phyloP scores from a whole-genome alignment of 2,329 filamentous ascomycete genomes.

The Penicillium frequentans region DNA sequence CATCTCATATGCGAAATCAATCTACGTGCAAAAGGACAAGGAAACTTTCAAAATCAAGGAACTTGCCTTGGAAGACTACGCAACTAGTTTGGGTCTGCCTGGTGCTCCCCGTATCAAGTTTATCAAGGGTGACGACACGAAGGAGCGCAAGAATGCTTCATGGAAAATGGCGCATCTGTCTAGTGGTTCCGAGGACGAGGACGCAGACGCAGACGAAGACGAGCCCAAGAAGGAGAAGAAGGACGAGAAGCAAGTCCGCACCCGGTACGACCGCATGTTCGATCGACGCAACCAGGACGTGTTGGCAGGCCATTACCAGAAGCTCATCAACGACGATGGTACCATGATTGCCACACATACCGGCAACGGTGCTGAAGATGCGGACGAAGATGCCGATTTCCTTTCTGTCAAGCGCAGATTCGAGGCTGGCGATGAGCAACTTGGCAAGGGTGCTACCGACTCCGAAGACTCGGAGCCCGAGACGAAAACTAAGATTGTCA shows the following conservation, averaged over 20 bases:
- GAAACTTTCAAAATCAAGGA: constrained; percentile 83
- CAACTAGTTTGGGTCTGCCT: constrained; percentile 80
- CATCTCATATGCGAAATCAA: constrained; percentile 79
- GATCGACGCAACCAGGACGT: constrained; percentile 95
- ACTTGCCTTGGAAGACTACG: constrained; percentile 82
- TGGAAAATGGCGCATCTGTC: constrained; percentile 63
- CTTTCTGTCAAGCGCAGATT: constrained; percentile 87
- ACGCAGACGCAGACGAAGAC: constrained; percentile 45
- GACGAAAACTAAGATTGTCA: constrained; percentile 43
- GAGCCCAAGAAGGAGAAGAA: constrained; percentile 59
- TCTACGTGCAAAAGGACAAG: constrained; percentile 89
- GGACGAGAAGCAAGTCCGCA: constrained; percentile 66
- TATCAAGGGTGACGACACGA: constrained; percentile 83
- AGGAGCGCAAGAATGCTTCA: constrained; percentile 82
- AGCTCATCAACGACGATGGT: constrained; percentile 68
- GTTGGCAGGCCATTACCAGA: constrained; percentile 88
- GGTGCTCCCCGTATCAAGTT: constrained; percentile 93
- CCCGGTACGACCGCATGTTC: constrained; percentile 98
- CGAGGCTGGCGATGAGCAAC: constrained; percentile 63
- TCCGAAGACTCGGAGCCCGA: constrained; percentile 45
- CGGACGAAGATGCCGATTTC: constrained; percentile 76
- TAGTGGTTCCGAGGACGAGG: constrained; percentile 57
- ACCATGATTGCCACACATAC: constrained; percentile 38
- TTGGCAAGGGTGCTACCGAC: constrained; percentile 37
- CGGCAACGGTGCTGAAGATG: constrained; percentile 46